These are phyloP conservation scores for Wickerhamomyces queroliae DNA, from an alignment of 805 yeast genomes.

Conservation along the genomic window DNA sequence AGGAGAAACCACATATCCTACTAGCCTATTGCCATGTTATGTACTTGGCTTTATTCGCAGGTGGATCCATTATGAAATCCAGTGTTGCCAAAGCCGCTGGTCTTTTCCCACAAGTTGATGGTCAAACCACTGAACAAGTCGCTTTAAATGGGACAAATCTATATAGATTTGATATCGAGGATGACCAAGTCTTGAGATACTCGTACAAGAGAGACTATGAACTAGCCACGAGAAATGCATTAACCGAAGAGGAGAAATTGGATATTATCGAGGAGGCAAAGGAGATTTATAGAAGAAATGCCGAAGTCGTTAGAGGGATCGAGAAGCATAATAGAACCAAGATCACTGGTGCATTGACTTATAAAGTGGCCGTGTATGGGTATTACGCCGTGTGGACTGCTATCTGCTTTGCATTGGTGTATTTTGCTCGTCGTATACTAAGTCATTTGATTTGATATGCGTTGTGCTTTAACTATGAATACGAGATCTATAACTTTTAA, in stretches of 20 bases:
- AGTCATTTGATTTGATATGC: conserved; percentile 6
- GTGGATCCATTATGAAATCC: conserved; percentile 71
- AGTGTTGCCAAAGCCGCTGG: conserved; percentile 61
- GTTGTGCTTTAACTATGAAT: conserved; percentile 1
- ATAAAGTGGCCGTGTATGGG: conserved; percentile 46
- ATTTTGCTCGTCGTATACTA: conserved; percentile 29
- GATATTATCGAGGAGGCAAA: conserved; percentile 65
- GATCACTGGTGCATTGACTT: conserved; percentile 49
- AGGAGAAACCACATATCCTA: conserved; percentile 61
- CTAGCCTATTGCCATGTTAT: conserved; percentile 82
- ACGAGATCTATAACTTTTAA: no score
- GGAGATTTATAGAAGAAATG: conserved; percentile 59
- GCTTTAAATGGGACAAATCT: conserved; percentile 61
- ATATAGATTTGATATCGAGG: conserved; percentile 63
- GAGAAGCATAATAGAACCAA: conserved; percentile 58
- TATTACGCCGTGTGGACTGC: conserved; percentile 37
- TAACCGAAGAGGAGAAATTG: conserved; percentile 64
- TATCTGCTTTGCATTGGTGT: conserved; percentile 27
- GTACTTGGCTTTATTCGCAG: conserved; percentile 83
- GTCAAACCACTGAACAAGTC: conserved; percentile 59
- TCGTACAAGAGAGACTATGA: conserved; percentile 73
- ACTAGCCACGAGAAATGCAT: conserved; percentile 62
- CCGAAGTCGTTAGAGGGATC: conserved; percentile 56
- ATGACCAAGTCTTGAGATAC: conserved; percentile 58
- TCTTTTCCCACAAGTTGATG: conserved; percentile 68